phyloP scores from a whole-genome alignment of 1,284 basidiomycete species.

The Marasmius fiardii region DNA sequence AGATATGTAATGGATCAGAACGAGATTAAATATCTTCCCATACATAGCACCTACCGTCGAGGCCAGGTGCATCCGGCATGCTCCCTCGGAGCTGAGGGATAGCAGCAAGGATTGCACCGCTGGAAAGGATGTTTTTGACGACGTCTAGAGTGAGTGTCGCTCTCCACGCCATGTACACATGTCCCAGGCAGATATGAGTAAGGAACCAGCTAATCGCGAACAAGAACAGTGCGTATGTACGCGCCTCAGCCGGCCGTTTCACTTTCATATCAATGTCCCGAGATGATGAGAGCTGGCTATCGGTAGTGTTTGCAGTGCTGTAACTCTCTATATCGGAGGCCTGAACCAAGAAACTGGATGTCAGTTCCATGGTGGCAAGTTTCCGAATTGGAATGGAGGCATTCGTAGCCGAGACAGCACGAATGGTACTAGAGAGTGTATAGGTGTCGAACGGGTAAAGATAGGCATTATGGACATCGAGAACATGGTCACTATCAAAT shows the following conservation, averaged over 20 bases:
- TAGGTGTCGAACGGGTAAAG: slow-evolving; percentile 61
- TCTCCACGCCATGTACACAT: slow-evolving; percentile 40
- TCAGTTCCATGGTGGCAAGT: slow-evolving; percentile 40
- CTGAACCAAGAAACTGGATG: slow-evolving; percentile 44
- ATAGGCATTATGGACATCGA: slow-evolving; percentile 53
- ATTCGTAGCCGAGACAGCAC: slow-evolving; percentile 33
- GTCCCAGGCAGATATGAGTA: slow-evolving; percentile 44
- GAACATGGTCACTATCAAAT: slow-evolving; percentile 54
- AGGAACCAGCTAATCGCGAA: slow-evolving; percentile 52
- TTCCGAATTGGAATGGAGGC: slow-evolving; percentile 40
- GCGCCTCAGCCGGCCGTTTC: slow-evolving; percentile 40
- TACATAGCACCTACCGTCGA: slow-evolving; percentile 40
- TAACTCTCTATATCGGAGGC: slow-evolving; percentile 41
- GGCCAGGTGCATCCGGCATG: slow-evolving; percentile 57
- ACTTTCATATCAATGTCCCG: slow-evolving; percentile 43
- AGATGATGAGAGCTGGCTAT: slow-evolving; percentile 1
- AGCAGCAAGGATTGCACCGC: slow-evolving; percentile 39
- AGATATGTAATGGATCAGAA: neutral
- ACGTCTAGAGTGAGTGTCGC: slow-evolving; percentile 27
- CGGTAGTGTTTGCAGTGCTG: slow-evolving; percentile 19
- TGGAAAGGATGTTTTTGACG: slow-evolving; percentile 36
- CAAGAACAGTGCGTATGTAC: slow-evolving; percentile 41
- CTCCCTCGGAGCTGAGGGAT: slow-evolving; percentile 50
- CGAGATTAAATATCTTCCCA: neutral
- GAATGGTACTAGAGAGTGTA: slow-evolving; percentile 44